These are phyloP conservation scores for Aspergillus sergii DNA, from an alignment of 2,329 filamentous ascomycete genomes.

Conservation along the genomic window DNA sequence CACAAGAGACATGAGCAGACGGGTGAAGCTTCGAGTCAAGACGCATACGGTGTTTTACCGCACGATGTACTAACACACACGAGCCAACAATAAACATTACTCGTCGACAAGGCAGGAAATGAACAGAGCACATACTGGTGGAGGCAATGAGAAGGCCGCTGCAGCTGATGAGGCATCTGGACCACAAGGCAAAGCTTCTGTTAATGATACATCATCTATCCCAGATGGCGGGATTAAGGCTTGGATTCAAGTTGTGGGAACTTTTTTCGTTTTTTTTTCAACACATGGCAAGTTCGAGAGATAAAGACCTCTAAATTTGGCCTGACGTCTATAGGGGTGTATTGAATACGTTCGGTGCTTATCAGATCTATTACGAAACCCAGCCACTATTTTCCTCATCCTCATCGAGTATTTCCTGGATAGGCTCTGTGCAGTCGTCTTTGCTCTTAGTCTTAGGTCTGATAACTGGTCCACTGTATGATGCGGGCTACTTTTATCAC, in stretches of 20 bases:
- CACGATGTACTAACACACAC: neutral
- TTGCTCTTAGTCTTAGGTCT: neutral
- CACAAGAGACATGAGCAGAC: neutral
- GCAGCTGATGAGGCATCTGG: neutral
- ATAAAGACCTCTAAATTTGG: neutral
- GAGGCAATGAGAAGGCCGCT: neutral
- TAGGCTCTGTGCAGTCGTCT: neutral
- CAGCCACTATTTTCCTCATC: neutral
- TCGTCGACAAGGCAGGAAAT: neutral
- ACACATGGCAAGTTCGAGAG: neutral
- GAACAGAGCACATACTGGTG: neutral
- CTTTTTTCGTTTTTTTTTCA: neutral
- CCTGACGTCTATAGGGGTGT: neutral
- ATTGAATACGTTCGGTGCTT: neutral
- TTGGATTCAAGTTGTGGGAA: neutral
- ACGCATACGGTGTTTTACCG: neutral
- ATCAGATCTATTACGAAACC: neutral
- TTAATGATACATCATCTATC: neutral
- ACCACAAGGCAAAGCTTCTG: neutral
- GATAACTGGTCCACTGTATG: neutral
- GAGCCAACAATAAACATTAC: neutral
- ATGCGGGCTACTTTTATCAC: neutral
- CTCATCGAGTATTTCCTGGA: neutral
- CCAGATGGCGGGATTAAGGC: neutral
- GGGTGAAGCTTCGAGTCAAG: neutral